phyloP scores from a whole-genome alignment of 163 green algal species.

The Prototheca cutis region DNA sequence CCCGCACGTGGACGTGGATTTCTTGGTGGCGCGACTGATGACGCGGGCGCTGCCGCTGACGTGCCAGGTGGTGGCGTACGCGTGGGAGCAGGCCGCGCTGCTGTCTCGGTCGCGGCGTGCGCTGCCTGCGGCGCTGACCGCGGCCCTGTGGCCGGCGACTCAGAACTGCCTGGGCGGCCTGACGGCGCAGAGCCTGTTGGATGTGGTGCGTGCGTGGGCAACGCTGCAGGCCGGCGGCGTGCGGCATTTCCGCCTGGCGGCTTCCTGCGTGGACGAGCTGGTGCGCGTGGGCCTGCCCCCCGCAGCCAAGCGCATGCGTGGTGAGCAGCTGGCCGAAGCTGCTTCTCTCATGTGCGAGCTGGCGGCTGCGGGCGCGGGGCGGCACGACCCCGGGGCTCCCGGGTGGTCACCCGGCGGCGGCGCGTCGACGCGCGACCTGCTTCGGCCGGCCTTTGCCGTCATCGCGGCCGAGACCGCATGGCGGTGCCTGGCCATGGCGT shows the following conservation, averaged over 20 bases:
- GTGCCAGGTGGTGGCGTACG: slow-evolving; percentile 4
- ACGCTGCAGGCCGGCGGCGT: not conserved
- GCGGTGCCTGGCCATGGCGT: too few relatives aligned
- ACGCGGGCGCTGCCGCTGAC: not conserved
- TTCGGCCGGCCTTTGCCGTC: slow-evolving; percentile 1
- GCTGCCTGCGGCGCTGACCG: not conserved
- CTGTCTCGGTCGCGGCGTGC: not conserved
- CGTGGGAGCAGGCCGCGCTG: slow-evolving; percentile 2
- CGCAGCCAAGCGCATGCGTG: too few relatives aligned
- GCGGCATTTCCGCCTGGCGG: slow-evolving; percentile 1
- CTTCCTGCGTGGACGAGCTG: not conserved
- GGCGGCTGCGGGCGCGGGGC: too few relatives aligned
- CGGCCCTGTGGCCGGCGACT: slow-evolving; percentile 5
- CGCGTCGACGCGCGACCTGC: slow-evolving; percentile 1
- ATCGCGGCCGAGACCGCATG: not conserved
- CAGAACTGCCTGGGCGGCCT: not conserved
- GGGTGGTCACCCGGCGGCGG: not conserved
- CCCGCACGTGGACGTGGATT: not conserved
- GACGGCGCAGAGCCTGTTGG: not conserved
- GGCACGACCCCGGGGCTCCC: too few relatives aligned
- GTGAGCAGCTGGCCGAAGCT: too few relatives aligned
- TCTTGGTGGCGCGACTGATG: not conserved
- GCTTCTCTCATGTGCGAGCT: too few relatives aligned
- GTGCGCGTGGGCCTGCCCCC: not conserved
- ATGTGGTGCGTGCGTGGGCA: not conserved